phyloP scores from a whole-genome alignment of 2,329 filamentous ascomycete species.

The Aspergillus versicolor region DNA sequence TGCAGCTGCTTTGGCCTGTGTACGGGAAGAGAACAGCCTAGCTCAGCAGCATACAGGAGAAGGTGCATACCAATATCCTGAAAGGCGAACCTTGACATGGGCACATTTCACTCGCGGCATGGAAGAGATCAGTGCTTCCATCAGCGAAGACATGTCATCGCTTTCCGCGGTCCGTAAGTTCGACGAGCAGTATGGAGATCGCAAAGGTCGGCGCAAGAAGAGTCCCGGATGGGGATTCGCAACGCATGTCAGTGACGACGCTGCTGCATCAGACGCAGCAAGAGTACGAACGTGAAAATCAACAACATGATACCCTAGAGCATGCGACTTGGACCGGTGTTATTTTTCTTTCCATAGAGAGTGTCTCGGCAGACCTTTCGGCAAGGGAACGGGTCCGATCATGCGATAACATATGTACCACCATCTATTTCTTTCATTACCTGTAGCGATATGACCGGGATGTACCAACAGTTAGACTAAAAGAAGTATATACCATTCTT shows the following conservation, averaged over 20 bases:
- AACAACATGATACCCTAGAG: slow-evolving; percentile 8
- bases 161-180: slow-evolving; percentile 88
- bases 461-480: slow-evolving; percentile 30
- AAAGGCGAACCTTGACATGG: slow-evolving; percentile 63
- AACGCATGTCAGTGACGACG: slow-evolving; percentile 33
- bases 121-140: slow-evolving; percentile 85
- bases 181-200: slow-evolving; percentile 90
- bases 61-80: slow-evolving; percentile 61
- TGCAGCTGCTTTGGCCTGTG: slow-evolving; percentile 50
- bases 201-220: slow-evolving; percentile 64
- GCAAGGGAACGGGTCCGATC: slow-evolving; percentile 8
- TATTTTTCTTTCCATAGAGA: not conserved
- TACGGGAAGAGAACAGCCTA: slow-evolving; percentile 47
- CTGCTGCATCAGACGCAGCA: slow-evolving; percentile 34
- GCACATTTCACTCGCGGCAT: slow-evolving; percentile 83
- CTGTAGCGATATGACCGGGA: slow-evolving; percentile 26
- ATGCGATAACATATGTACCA: slow-evolving; percentile 25
- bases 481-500: slow-evolving; percentile 12
- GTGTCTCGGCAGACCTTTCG: not conserved
- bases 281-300: slow-evolving; percentile 40
- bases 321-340: slow-evolving; percentile 1
- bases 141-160: slow-evolving; percentile 89
- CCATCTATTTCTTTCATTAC: slow-evolving; percentile 6
- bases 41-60: slow-evolving; percentile 37
- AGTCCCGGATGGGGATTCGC: slow-evolving; percentile 53